Evolutionary conservation across 2,329 filamentous ascomycete genomes (phyloP).

Genomic region (Trichoderma hamatum): DNA sequence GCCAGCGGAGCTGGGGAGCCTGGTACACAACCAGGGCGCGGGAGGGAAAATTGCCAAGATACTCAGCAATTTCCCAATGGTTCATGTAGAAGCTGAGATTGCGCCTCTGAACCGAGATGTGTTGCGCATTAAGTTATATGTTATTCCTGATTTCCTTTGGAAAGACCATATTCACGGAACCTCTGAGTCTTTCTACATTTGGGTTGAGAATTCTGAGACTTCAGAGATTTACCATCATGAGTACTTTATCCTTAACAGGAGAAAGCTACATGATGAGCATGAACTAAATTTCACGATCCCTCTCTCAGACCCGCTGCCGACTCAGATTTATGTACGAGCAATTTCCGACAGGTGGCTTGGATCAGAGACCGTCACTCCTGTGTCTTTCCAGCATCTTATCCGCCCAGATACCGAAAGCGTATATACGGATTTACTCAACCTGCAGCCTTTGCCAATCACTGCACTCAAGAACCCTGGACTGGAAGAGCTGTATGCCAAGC

Average conservation of each 20-base stretch:
- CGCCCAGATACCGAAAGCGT: slow-evolving; percentile 96
- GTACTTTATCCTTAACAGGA: slow-evolving; percentile 88
- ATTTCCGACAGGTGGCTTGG: slow-evolving; percentile 97
- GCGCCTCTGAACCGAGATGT: slow-evolving; percentile 95
- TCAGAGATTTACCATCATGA: slow-evolving; percentile 98
- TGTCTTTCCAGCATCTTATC: slow-evolving; percentile 97
- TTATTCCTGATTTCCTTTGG: slow-evolving; percentile 92
- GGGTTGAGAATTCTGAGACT: slow-evolving; percentile 98
- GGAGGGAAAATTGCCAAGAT: slow-evolving; percentile 80
- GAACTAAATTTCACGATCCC: slow-evolving; percentile 98
- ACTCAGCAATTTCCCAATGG: slow-evolving; percentile 87
- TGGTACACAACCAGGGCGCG: slow-evolving; percentile 90
- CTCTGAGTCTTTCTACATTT: slow-evolving; percentile 96
- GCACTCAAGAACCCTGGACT: slow-evolving; percentile 85
- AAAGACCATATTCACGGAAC: slow-evolving; percentile 91
- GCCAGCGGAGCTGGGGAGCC: slow-evolving; percentile 79
- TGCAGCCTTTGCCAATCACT: slow-evolving; percentile 85
- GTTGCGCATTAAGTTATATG: slow-evolving; percentile 81
- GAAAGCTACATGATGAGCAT: slow-evolving; percentile 92
- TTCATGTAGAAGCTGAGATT: slow-evolving; percentile 90
- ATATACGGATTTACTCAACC: slow-evolving; percentile 89
- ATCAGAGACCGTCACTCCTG: slow-evolving; percentile 90
- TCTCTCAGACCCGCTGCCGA: slow-evolving; percentile 86
- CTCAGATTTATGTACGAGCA: slow-evolving; percentile 92
- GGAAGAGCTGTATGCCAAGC: slow-evolving; percentile 84